Base-by-base conservation (phyloP, 2,329 filamentous ascomycete genomes). In the Coniochaeta hoffmannii region DNA sequence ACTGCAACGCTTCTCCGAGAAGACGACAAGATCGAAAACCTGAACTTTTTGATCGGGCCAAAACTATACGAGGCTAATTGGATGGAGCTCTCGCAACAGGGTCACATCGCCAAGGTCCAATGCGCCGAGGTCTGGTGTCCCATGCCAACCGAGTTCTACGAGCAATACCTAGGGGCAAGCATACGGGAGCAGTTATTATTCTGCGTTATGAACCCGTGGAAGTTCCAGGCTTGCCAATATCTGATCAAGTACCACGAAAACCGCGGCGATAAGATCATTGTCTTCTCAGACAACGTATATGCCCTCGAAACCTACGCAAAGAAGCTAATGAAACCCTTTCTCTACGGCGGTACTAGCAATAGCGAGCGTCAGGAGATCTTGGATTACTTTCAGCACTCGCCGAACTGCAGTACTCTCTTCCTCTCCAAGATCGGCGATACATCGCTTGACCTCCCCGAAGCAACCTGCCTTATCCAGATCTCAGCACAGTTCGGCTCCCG, bases 81-180 rank as follows among this genome's bases (percentile, higher is more conserved):
- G 94, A 96, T 97, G 86, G 94, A 99, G 70, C 81, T 99, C 38
- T 94, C 93, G 1, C 90, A 97, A 65, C 91, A 97, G 71, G 94
- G 94, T 0, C 92, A 97, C 67, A 99, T 99, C 69, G 94, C 94
- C 34, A 88, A 90, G 62, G 94, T 99, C 1, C 94, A 99, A 70
- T 99, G 94, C 70, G 94, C 94, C 14, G 94, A 99, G 71, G 94
- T 99, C 7, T 99, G 94, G 94, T 99, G 94, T 67, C 91, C 93
- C 2, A 99, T 99, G 94, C 96, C 94, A 0, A 94, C 92, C 0
- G 94, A 99, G 64, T 99, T 99, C 68, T 97, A 97, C 70, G 87
- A 90, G 17, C 90, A 97, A 69, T 99, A 97, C 72, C 81, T 97
- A 82, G 83, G 59, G 85, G 84, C 12, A 83, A 83, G 15, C 14